phyloP scores from a whole-genome alignment of 2,329 filamentous ascomycete species.

The Thermothelomyces thermophilus region DNA sequence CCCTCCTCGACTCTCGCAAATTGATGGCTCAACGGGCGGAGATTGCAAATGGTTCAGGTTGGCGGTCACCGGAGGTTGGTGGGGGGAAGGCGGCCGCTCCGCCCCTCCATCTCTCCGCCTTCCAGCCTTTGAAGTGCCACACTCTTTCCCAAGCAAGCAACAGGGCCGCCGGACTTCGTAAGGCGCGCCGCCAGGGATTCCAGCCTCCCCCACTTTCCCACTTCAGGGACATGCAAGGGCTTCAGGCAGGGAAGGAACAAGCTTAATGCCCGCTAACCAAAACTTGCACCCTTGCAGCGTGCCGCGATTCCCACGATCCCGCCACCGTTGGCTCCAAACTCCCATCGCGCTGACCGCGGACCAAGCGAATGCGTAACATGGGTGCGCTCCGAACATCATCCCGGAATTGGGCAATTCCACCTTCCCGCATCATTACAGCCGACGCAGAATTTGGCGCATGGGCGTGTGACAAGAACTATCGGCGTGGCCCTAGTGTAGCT shows the following conservation, averaged over 20 bases:
- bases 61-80: no score
- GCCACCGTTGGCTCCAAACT: no score
- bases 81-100: no score
- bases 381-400: no score
- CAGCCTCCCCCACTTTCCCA: constrained; percentile 6
- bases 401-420: neutral
- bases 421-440: no score
- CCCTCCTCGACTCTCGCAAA: neutral
- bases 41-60: no score
- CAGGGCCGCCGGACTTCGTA: neutral
- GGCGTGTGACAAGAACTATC: neutral
- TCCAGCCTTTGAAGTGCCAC: no score
- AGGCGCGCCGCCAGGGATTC: neutral
- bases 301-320: neutral
- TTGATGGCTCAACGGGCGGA: no score
- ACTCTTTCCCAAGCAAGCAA: neutral
- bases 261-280: constrained; percentile 1
- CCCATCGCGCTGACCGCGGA: neutral
- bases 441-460: no score
- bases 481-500: constrained; percentile 12
- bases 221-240: constrained; percentile 1
- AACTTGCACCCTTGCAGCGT: neutral
- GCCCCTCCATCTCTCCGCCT: no score
- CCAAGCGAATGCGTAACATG: neutral
- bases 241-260: constrained; percentile 5